Evolutionary conservation across 371 early-diverging fungal genomes (phyloP), one percentile per base, ranked within the genome.

Genomic region (Lichtheimia hyalospora): DNA sequence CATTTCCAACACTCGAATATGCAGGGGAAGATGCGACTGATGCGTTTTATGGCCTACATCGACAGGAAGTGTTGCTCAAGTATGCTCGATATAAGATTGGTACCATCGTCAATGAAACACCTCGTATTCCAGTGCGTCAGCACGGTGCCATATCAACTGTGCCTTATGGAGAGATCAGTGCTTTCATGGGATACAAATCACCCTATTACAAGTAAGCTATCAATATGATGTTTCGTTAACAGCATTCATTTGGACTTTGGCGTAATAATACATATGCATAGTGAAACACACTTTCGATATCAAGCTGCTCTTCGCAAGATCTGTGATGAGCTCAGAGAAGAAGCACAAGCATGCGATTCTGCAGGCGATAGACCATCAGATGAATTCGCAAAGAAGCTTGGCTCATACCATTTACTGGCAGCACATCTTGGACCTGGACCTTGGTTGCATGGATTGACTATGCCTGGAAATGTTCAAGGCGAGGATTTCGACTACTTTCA

Each of bases 21-120:
- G 89, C 84, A 10, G 96, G 96, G 27, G 77, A 82, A 49, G 96
- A 97, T 61, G 79, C 79, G 13, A 79, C 79, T 2, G 89, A 85
- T 49, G 64, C 53, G 12, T 92, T 92, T 62, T 87, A 86, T 55
- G 82, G 83, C 12, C 67, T 88, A 23, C 92, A 93, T 71, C 76
- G 87, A 49, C 88, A 85, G 61, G 86, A 89, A 34, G 84, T 87
- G 3, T 74, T 90, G 43, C 27, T 71, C 20, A 85, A 84, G 56
- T 63, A 63, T 40, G 28, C 58, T 2, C 64, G 73, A 25, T 69
- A 64, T 51, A 62, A 68, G 54, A 75, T 88, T 54, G 89, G 87
- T 16, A 54, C 61, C 24, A 73, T 86, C 61, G 72, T 44, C n/a
- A 72, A 70, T 24, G 70, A 71, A 39, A 64, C 61, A 55, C 62